A percentile compares a stretch with the other conserved stretches of the same genome.
Evolutionary conservation across 257 asterid species (phyloP).

Genomic region (Salvia rosmarinus): DNA sequence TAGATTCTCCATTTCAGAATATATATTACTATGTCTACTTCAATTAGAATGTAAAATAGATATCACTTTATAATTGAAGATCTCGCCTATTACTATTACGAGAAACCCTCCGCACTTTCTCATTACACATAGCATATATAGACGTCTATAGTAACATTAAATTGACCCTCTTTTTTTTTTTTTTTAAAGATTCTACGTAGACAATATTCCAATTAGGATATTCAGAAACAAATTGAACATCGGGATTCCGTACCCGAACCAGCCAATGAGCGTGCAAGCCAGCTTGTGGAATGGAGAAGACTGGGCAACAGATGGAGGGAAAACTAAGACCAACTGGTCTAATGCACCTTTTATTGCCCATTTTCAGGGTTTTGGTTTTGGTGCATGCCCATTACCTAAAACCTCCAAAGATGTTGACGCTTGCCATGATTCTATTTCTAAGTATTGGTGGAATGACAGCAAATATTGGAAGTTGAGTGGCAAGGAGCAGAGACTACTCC

Average conservation of each 20-base stretch:
- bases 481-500: constrained; percentile 13
- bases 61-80: too few relatives aligned
- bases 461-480: constrained; percentile 39
- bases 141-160: neutral
- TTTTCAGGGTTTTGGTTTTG: constrained; percentile 47
- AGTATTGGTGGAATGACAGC: constrained; percentile 50
- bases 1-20: too few relatives aligned
- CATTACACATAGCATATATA: neutral
- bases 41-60: too few relatives aligned
- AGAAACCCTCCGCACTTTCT: too few relatives aligned
- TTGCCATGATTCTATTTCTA: constrained; percentile 30
- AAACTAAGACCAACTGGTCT: constrained; percentile 56
- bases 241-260: constrained; percentile 53
- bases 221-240: constrained; percentile 48
- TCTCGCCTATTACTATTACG: too few relatives aligned
- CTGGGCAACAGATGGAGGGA: constrained; percentile 81
- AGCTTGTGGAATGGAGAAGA: constrained; percentile 64
- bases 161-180: neutral
- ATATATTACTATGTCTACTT: too few relatives aligned
- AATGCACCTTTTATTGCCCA: constrained; percentile 61
- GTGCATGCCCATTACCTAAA: constrained; percentile 36
- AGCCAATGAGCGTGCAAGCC: constrained; percentile 57
- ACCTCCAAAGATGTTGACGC: neutral
- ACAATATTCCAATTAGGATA: constrained; percentile 61
- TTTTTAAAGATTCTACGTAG: constrained; percentile 60